These are phyloP conservation scores for Solanum stenotomum DNA, from an alignment of 257 asterid species.

Conservation along the genomic window DNA sequence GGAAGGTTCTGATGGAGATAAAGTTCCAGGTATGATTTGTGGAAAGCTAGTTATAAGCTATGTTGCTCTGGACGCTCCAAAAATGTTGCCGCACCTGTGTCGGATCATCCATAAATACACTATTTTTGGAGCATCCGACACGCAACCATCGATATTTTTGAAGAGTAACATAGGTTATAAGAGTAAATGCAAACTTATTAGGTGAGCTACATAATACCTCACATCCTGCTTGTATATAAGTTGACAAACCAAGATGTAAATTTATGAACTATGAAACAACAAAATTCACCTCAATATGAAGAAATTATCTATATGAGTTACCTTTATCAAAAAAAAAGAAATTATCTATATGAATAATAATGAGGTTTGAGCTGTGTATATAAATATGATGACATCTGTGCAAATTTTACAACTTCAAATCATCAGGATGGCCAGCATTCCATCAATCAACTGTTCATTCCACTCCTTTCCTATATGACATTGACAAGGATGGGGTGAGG, in stretches of 20 bases:
- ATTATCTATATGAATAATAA: neutral
- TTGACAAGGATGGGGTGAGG: conserved; percentile 97
- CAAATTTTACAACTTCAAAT: neutral
- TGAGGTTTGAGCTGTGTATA: neutral
- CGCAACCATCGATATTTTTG: neutral
- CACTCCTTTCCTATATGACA: conserved; percentile 86
- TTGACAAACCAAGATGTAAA: neutral
- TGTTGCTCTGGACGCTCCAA: neutral
- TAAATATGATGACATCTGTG: neutral
- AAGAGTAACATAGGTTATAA: neutral
- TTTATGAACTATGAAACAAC: neutral
- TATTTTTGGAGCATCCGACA: neutral
- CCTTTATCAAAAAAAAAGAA: neutral
- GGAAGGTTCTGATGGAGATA: conserved; percentile 99
- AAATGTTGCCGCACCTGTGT: neutral
- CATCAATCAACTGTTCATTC: conserved; percentile 98
- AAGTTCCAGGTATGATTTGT: conserved; percentile 66
- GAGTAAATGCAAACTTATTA: neutral
- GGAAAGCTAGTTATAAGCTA: neutral
- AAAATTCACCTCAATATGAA: neutral
- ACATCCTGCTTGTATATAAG: neutral
- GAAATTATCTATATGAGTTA: neutral
- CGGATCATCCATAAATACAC: neutral
- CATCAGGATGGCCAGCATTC: conserved; percentile 97
- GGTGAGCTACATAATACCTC: neutral